Evolutionary conservation across 495 filamentous ascomycete species (phyloP).

Genomic region (Aspergillus baeticus): DNA sequence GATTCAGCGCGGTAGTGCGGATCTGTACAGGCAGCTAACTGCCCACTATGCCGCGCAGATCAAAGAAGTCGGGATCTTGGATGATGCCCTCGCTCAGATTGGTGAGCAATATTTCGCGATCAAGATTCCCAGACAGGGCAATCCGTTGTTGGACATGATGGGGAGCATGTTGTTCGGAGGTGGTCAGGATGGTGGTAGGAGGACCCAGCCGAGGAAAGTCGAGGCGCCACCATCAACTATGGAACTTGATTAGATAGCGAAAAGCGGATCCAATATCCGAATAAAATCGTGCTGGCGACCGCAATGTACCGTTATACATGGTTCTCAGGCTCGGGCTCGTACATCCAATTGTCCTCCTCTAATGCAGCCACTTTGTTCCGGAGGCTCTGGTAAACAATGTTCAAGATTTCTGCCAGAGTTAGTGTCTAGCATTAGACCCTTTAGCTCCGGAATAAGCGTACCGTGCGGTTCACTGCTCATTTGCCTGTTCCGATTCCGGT

Average conservation of each 20-base stretch:
- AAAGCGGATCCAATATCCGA: slow-evolving; percentile 16
- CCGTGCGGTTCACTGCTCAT: slow-evolving; percentile 65
- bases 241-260: slow-evolving; percentile 50
- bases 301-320: slow-evolving; percentile 16
- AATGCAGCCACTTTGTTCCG: slow-evolving; percentile 68
- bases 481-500: slow-evolving; percentile 61
- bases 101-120: slow-evolving; percentile 99
- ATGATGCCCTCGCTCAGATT: slow-evolving; percentile 79
- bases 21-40: slow-evolving; percentile 80
- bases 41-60: slow-evolving; percentile 78
- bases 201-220: slow-evolving; percentile 42
- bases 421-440: slow-evolving; percentile 12
- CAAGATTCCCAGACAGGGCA: slow-evolving; percentile 79
- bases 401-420: slow-evolving; percentile 61
- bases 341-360: slow-evolving; percentile 90
- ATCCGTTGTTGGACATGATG: slow-evolving; percentile 97
- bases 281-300: slow-evolving; percentile 13
- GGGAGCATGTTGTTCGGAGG: slow-evolving; percentile 84
- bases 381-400: slow-evolving; percentile 68
- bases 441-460: slow-evolving; percentile 30
- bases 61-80: slow-evolving; percentile 72
- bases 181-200: slow-evolving; percentile 41
- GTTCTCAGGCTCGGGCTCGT: slow-evolving; percentile 63
- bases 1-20: slow-evolving; percentile 73
- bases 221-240: slow-evolving; percentile 50